Base-by-base conservation (phyloP, 2,329 filamentous ascomycete genomes). In the Macroventuria anomochaeta region DNA sequence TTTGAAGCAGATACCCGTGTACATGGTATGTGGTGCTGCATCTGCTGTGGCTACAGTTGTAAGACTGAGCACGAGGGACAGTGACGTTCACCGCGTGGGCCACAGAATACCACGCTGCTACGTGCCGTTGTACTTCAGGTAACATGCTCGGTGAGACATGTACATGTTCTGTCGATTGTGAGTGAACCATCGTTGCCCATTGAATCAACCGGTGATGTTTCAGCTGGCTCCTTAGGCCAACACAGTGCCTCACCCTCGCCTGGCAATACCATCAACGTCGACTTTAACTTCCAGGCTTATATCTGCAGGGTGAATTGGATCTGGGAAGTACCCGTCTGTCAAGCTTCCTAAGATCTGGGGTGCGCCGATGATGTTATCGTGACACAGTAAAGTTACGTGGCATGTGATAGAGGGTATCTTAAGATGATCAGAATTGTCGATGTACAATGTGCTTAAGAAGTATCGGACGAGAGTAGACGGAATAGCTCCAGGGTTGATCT, bases 301-400 rank as follows among this genome's bases (percentile, higher is more conserved):
- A 36, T 48, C 51, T 54, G 51, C 51, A 54, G 44, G 51, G 46
- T 10, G 40, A 46, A 3, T 31, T 39, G 28, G 21, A 36, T 40
- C 21, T 54, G 44, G 50, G 20, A n/a, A 20, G 17, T 15, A 37
- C 31, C 37, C 50, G 38, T 26, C 31, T 38, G 43, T 42, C 37
- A 47, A 40, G 26, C 15, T 26, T 26, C 25, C 28, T 25, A 18
- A 25, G 21, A 40, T 39, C 38, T 44, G 44, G 39, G 43, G 44
- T 34, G 18, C 44, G 21, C 15, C 20, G 7, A 39, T 28, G 17
- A 34, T 48, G 43, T 20, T 34, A 42, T 33, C 20, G 17, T 47
- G 41, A 36, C 36, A 34, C 36, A 34, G 10, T 31, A n/a, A n/a
- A 8, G 15, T 31, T 32, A 23, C 25, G 23, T 43, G 32, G 18